A percentile compares a stretch with the other conserved stretches of the same genome.
phyloP scores from a whole-genome alignment of 1,139 yeast genomes.

The Trichomonascaceae sp. region DNA sequence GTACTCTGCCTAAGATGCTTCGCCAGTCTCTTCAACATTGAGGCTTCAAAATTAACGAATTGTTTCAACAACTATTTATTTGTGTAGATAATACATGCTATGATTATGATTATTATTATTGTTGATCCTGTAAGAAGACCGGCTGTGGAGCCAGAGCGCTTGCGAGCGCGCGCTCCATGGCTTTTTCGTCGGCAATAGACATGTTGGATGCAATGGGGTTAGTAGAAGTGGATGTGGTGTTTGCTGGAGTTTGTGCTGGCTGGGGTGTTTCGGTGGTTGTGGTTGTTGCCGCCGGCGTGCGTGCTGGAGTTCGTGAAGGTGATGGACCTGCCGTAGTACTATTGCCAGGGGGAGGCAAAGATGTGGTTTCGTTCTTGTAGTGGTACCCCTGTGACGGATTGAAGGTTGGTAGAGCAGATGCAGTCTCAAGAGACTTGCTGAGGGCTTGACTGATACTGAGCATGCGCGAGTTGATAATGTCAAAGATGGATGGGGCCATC shows the following conservation, averaged over 20 bases:
- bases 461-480: constrained; percentile 43
- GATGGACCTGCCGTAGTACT: constrained; percentile 6
- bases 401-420: constrained; percentile 22
- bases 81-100: constrained; percentile 6
- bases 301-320: constrained; percentile 3
- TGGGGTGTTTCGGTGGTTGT: not conserved
- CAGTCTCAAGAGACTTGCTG: constrained; percentile 21
- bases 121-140: not conserved
- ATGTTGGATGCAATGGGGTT: not conserved
- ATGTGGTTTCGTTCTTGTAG: constrained; percentile 14
- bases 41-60: constrained; percentile 4
- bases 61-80: constrained; percentile 15
- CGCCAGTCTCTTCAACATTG: constrained; percentile 6
- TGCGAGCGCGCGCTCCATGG: not conserved
- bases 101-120: not conserved
- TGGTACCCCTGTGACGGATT: constrained; percentile 26
- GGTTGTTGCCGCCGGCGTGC: not conserved
- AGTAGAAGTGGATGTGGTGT: not conserved
- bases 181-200: not conserved
- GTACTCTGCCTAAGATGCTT: constrained; percentile 13
- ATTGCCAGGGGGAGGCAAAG: constrained; percentile 6
- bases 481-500: constrained; percentile 64
- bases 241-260: not conserved
- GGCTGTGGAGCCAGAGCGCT: not conserved
- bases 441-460: constrained; percentile 24